Percentiles rank a stretch among this genome's conserved stretches.
Conservation (phyloP, 1,284 basidiomycete species). For the Rhodotorula glutinis region DNA sequence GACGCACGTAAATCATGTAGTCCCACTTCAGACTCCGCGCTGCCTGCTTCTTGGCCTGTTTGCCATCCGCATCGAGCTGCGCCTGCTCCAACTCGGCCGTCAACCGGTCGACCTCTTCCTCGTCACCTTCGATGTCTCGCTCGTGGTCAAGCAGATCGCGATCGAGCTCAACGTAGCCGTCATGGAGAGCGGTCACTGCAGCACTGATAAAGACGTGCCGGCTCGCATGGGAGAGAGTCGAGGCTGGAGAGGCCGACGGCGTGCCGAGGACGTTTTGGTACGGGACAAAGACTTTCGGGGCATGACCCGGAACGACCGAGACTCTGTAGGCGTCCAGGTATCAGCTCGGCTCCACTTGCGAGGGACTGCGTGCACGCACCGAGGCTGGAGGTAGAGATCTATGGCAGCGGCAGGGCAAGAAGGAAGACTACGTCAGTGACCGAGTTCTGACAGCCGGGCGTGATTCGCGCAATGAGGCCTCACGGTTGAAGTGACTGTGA, state of each 20-base stretch:
- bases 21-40: constrained; percentile 46
- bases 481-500: constrained; percentile 45
- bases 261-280: constrained; percentile 33
- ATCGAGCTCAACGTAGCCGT: constrained; percentile 41
- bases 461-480: constrained; percentile 3
- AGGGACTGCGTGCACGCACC: constrained; percentile 2
- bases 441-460: neutral
- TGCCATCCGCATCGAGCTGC: constrained; percentile 19
- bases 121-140: constrained; percentile 31
- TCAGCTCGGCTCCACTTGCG: neutral
- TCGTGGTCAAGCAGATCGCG: constrained; percentile 39
- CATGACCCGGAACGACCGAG: constrained; percentile 43
- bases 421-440: neutral
- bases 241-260: constrained; percentile 1
- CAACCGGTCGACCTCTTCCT: constrained; percentile 29
- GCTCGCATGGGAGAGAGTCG: neutral
- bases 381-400: constrained; percentile 34
- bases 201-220: constrained; percentile 38
- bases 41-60: constrained; percentile 27
- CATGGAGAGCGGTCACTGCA: constrained; percentile 28
- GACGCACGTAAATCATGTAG: constrained; percentile 50
- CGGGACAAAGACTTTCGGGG: constrained; percentile 43
- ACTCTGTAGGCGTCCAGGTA: constrained; percentile 11
- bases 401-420: too few relatives aligned
- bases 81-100: constrained; percentile 30